Conservation (phyloP, 768 basidiomycete genomes). For the Kwoniella sp. region DNA sequence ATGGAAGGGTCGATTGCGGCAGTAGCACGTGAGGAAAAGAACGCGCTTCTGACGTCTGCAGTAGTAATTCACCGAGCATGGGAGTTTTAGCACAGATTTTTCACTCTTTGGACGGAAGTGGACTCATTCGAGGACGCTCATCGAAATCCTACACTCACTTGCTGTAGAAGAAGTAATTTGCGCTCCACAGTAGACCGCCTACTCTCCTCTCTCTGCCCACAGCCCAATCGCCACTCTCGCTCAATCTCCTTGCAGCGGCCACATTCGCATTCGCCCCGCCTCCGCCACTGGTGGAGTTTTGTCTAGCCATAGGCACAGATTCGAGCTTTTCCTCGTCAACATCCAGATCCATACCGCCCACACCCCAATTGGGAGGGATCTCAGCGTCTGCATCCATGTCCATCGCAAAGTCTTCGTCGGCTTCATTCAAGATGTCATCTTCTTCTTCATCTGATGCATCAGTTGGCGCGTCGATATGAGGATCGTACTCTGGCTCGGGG, state of each 20-base stretch:
- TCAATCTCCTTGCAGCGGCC: conserved; percentile 3
- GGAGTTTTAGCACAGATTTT: no score
- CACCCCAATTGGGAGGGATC: conserved; percentile 34
- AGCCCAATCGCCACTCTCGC: conserved; percentile 20
- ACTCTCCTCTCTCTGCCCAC: conserved; percentile 27
- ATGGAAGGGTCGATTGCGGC: conserved; percentile 61
- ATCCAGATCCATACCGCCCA: conserved; percentile 47
- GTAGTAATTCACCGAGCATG: no score
- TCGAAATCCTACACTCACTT: conserved; percentile 72
- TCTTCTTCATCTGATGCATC: conserved; percentile 60
- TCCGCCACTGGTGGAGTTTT: conserved; percentile 16
- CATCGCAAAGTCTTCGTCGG: conserved; percentile 30
- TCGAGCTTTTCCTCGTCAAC: conserved; percentile 23
- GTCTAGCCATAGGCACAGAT: conserved; percentile 13
- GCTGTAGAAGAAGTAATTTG: conserved; percentile 96
- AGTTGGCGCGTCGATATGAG: conserved; percentile 63
- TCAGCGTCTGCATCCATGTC: conserved; percentile 35
- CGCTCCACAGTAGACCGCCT: conserved; percentile 88
- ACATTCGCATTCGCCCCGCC: background rate
- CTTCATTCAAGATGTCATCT: conserved; percentile 59
- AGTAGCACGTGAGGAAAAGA: conserved; percentile 90
- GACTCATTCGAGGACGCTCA: no score
- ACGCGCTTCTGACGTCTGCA: conserved; percentile 69
- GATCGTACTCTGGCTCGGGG: conserved; percentile 91
- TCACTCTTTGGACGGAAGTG: no score